These are phyloP conservation scores for Carex cristatella DNA, from an alignment of 176 grass and related monocot species.

Conservation along the genomic window DNA sequence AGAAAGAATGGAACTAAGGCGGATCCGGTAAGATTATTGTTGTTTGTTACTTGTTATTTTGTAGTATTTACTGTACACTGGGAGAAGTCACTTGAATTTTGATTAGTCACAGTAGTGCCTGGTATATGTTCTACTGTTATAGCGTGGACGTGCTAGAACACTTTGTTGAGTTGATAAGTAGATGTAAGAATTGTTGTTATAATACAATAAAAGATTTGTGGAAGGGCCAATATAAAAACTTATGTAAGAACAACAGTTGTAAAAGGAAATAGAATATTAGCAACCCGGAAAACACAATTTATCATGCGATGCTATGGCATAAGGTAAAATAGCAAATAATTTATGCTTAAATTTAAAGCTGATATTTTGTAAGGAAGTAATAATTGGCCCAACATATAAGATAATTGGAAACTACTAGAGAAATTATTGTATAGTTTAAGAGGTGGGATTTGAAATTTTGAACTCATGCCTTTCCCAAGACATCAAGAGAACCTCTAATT, in stretches of 20 bases:
- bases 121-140: not conserved
- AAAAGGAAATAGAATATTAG: not conserved
- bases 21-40: slow-evolving; percentile 3
- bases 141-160: not conserved
- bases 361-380: not conserved
- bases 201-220: not conserved
- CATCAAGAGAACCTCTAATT: not conserved
- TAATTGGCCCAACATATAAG: not conserved
- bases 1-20: not conserved
- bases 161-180: not conserved
- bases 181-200: not conserved
- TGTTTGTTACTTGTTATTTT: not conserved
- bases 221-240: not conserved
- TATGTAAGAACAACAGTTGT: not conserved
- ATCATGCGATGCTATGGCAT: not conserved
- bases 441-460: not conserved
- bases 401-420: not conserved
- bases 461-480: not conserved
- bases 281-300: not conserved
- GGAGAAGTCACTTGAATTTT: not conserved
- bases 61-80: not conserved
- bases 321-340: not conserved
- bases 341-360: not conserved
- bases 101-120: not conserved
- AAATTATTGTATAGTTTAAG: not conserved